These are phyloP conservation scores for Camellia granthamiana DNA, from an alignment of 148 eudicot species.

Conservation along the genomic window DNA sequence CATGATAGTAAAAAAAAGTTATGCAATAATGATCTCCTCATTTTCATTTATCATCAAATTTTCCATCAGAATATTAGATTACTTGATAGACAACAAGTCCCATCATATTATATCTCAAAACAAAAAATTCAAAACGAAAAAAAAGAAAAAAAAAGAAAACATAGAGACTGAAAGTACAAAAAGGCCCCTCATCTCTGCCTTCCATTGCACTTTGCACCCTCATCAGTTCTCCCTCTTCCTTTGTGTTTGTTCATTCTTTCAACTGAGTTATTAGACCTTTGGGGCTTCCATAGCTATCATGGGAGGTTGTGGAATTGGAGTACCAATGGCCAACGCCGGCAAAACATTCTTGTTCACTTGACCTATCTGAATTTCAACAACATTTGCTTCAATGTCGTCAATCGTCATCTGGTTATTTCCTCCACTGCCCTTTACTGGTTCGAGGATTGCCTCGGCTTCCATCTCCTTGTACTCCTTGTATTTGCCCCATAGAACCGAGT, in stretches of 20 bases:
- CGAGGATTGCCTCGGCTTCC: conserved; percentile 40
- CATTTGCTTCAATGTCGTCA: conserved; percentile 42
- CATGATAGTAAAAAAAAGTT: neutral
- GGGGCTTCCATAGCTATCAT: conserved; percentile 42
- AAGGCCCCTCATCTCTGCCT: neutral
- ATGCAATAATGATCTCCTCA: conserved; percentile 7
- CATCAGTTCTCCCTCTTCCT: neutral
- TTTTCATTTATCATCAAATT: conserved; percentile 13
- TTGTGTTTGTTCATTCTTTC: neutral
- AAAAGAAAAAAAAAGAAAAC: neutral
- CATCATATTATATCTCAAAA: neutral
- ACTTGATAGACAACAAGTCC: conserved; percentile 16
- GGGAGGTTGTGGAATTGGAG: conserved; percentile 39
- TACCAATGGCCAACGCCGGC: conserved; percentile 33
- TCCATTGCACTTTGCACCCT: neutral
- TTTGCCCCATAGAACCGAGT: conserved; percentile 94
- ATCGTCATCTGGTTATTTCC: conserved; percentile 23
- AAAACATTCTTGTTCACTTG: conserved; percentile 13
- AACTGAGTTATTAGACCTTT: conserved; percentile 10
- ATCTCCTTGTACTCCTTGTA: conserved; percentile 69
- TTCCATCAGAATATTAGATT: conserved; percentile 7
- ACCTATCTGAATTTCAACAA: conserved; percentile 27
- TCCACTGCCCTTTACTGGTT: conserved; percentile 34
- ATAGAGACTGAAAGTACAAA: conserved; percentile 20
- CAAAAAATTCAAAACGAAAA: neutral